Evolutionary conservation across 2,329 filamentous ascomycete genomes (phyloP), one percentile per base, ranked within the genome.

Genomic region (Fusarium decemcellulare): DNA sequence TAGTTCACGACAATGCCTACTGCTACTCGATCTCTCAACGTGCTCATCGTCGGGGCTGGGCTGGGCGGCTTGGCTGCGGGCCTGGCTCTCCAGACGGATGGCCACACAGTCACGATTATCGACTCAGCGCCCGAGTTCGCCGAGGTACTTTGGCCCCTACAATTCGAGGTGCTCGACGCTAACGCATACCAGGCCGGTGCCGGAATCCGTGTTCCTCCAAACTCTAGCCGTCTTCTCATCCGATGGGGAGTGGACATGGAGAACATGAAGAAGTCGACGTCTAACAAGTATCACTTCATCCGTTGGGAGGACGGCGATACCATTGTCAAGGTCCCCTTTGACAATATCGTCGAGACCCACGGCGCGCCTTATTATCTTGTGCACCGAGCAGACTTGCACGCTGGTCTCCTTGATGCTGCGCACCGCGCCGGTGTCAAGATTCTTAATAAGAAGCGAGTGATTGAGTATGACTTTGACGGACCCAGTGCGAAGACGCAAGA

Each of bases 131-230:
- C 43, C 27, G 43, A 46, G 16, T 46, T 46, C 27, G 43, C 43
- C 27, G 43, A 46, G 43, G 43, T 46, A 46, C 8, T 40, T 40
- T 8, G 15, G 2, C 10, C 37, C 37, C 10, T 40, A 15, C 37
- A 16, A 14, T 15, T 5, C 10, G 37, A 34, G 32, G 32, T 6
- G 32, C 32, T 23, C 23, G 5, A 6, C 8, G 5, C 37, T 40
- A 40, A 40, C 5, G 32, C 37, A 15, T 8, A 3, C 43, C 43
- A 50, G 76, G 70, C 37, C 40, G 75, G 76, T 16, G 77, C 76
- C 1, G 76, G 76, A 8, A 76, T 79, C 15, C 70, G 74, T 12
- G 61, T 79, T 8, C 74, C 77, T 2, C 77, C 78, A 14, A 80
- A 80, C 63, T 71, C 70, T 27, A 66, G 63, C 32, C 69, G 74